Base-by-base conservation (phyloP, 2,329 filamentous ascomycete species). In the Pyrenochaeta sp. region DNA sequence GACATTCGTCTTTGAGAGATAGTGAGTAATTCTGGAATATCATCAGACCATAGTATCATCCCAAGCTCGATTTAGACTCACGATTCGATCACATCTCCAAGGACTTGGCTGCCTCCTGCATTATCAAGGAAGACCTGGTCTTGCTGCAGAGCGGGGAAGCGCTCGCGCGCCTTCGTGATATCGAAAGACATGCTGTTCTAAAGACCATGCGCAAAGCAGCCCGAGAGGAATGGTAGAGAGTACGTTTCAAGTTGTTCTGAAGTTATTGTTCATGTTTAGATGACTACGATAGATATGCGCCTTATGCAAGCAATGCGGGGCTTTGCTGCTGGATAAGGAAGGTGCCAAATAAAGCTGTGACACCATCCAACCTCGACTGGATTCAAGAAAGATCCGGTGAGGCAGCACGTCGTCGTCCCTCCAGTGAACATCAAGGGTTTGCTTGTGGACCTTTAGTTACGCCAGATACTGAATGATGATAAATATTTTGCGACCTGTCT, bases 101-200 rank as follows among this genome's bases (percentile, higher is more conserved):
- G 78, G 1, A 86, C 83, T 69, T 93, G 91, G 70, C 87, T 91
- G 37, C 91, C 91, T 19, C 91, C 91, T 10, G 90, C 91, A 72
- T 93, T 93, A 72, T 94, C 91, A 64, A 93, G 85, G 73, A 86
- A 92, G 49, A 93, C 82, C 69, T 92, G 90, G 46, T 87, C 81
- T 58, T 87, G 83, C 40, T 83, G 77, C 39, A 93, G 76, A 13
- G 90, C 89, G 34, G 91, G 90, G 79, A 93, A 93, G 52, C 84
- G 81, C 59, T 82, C 80, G 58, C 88, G 83, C 30, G 85, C 82
- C 48, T 80, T 78, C 8, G 81, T 69, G 48, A 91, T 81, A 65
- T 89, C 81, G 65, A 91, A 85, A 13, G 62, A 49, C 64, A 66
- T 65, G 7, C 10, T 45, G 30, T 27, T 39, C 4, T 19, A n/a